Evolutionary conservation across 768 basidiomycete genomes (phyloP), one percentile per base, ranked within the genome.

Genomic region (Russula abietina): DNA sequence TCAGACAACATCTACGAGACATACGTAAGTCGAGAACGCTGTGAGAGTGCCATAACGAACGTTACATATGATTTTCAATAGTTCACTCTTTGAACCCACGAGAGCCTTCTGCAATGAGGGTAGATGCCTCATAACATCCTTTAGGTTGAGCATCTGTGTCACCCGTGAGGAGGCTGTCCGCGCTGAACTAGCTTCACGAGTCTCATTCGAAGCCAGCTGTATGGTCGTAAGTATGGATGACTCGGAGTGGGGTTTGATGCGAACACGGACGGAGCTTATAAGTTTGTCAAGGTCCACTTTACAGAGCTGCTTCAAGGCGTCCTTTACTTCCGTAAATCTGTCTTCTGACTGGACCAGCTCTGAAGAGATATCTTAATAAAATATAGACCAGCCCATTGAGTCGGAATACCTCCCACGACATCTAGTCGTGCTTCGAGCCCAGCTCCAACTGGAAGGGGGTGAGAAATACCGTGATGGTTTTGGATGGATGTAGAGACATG

Each of bases 271-370:
- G 30, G 83, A 83, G 52, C 81, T 84, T 39, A 93, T 88, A 8
- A 97, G 75, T 70, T 89, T 94, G 73, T 98, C 95, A 30, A 96
- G 81, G 69, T 98, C 96, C 72, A 90, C 78, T 70, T 89, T 88
- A 71, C 89, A 86, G 57, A 93, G 73, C 2, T 79, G 73, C 71
- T 84, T 87, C 50, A 95, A 77, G 0, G 86, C 88, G 64, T 84
- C 81, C 57, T 85, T 81, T 50, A 91, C 75, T 36, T 85, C 81
- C 3, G 78, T 83, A 69, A 88, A 93, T 38, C 78, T 79, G 56
- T 91, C 88, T 74, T 94, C 92, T 5, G 80, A 80, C 57, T 88
- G 81, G 26, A 93, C 79, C 0, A 97, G 75, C 65, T 95, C 92
- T 90, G 69, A 22, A 16, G 16, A 24, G 41, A 59, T 59, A 64